Base-by-base conservation (phyloP, 306 rosid genomes). In the Prunus kanzakura region DNA sequence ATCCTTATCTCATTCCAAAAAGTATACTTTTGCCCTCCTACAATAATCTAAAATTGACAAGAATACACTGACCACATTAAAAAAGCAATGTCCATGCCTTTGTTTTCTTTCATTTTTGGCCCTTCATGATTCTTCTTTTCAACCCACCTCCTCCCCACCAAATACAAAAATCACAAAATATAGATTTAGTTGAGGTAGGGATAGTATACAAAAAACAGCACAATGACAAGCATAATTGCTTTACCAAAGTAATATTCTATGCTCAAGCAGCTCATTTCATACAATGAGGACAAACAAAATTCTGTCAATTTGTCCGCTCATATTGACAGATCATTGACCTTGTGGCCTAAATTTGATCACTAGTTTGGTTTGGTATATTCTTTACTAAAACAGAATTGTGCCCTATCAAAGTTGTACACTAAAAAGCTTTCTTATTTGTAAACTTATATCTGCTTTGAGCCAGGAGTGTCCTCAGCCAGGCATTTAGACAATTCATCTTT, bases 401-500 rank as follows among this genome's bases (percentile, higher is more conserved):
- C 25, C n/a, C 12, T 14, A 32, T 68, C 43, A 38, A 38, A 32
- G 64, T 64, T 71, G 32, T 70, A 81, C 57, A 32, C 57, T 11
- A 52, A 57, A 80, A 58, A 52, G 35, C 60, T 29, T 10, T 67
- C 66, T 67, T 2, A 16, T 55, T 23, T 43, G 32, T 80, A 50
- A 45, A 13, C 45, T 51, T 45, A 61, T 16, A 61, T 51, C 49
- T 45, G 78, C 43, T 23, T 80, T 65, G 38, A 71, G 69, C 61
- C 85, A 7, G 9, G 43, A 38, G 43, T 38, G 43, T 38, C 91
- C 79, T 92, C 96, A 30, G 75, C 45, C 91, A 79, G 73, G 85
- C 88, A 87, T 78, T 72, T 86, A 50, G 7, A 15, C 56, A 85
- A 72, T 64, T 78, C 90, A 16, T 68, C n/a, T 82, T 76, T 73